Evolutionary conservation across 345 rosid genomes (phyloP).

Genomic region (Erysimum cheiranthoides): DNA sequence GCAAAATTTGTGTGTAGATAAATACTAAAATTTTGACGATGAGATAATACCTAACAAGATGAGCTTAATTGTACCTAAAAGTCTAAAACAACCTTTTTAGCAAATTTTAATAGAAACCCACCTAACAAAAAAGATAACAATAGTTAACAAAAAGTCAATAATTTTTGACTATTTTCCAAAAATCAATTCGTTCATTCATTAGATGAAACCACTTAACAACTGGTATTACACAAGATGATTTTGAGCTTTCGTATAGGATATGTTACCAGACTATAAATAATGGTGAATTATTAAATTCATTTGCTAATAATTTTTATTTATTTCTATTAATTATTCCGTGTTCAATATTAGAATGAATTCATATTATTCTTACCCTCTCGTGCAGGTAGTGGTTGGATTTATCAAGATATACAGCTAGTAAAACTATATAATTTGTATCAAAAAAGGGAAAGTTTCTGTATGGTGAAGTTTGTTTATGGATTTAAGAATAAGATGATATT

Average conservation of each 20-base stretch:
- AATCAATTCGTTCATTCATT: neutral
- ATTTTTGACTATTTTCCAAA: neutral
- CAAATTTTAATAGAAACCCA: neutral
- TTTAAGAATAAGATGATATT: no score
- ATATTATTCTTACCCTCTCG: slow-evolving; percentile 22
- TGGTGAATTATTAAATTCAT: slow-evolving; percentile 32
- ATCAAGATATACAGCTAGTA: slow-evolving; percentile 18
- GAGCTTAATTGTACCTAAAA: neutral
- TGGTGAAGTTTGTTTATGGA: no score
- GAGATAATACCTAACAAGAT: neutral
- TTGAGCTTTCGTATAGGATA: no score
- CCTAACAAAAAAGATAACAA: neutral
- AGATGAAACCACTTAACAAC: slow-evolving; percentile 8
- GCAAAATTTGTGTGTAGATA: no score
- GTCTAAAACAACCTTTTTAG: neutral
- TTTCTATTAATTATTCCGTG: neutral
- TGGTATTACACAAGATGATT: neutral
- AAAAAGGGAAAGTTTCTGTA: neutral
- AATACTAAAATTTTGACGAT: neutral
- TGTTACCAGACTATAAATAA: no score
- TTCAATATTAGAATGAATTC: slow-evolving; percentile 9
- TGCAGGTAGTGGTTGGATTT: slow-evolving; percentile 17
- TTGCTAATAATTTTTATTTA: neutral
- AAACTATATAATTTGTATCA: neutral
- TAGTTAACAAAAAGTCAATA: neutral